Percentiles rank a stretch among this genome's conserved stretches.
These are phyloP conservation scores for Karstenula rhodostoma DNA, from an alignment of 2,329 filamentous ascomycete genomes.

Conservation along the genomic window DNA sequence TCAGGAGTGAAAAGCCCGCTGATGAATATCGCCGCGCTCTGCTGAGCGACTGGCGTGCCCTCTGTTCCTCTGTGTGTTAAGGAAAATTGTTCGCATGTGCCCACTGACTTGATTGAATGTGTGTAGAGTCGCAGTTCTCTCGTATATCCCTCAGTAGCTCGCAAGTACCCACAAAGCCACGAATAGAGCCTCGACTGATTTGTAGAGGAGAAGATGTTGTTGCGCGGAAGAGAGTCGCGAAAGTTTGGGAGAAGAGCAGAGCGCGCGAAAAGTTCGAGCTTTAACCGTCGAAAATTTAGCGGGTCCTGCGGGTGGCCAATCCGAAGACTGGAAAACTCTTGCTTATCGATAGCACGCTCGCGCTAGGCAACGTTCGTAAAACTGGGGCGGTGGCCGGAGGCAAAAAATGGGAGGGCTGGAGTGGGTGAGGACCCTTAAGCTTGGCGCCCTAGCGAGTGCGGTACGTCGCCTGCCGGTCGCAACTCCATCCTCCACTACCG, in stretches of 20 bases:
- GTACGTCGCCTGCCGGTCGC: conserved; percentile 12
- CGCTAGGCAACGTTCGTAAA: too few species aligned
- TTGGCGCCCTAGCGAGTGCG: conserved; percentile 7
- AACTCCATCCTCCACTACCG: not conserved
- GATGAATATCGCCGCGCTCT: conserved; percentile 47
- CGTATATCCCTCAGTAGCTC: conserved; percentile 46
- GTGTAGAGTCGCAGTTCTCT: conserved; percentile 26
- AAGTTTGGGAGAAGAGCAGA: conserved; percentile 21
- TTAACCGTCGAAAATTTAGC: not conserved
- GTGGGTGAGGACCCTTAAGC: conserved; percentile 2
- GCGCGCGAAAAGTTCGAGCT: not conserved
- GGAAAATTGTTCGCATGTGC: conserved; percentile 50
- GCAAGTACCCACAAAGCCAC: conserved; percentile 45
- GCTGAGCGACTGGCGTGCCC: conserved; percentile 46
- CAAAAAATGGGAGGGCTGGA: not conserved
- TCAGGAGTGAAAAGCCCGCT: conserved; percentile 52
- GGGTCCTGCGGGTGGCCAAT: not conserved
- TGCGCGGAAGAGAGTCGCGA: conserved; percentile 28
- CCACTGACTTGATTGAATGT: conserved; percentile 52
- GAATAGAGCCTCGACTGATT: conserved; percentile 32
- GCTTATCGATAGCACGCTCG: too few species aligned
- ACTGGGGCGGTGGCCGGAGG: too few species aligned
- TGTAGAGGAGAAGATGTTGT: conserved; percentile 27
- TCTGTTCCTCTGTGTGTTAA: conserved; percentile 48
- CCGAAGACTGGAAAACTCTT: too few species aligned